These are phyloP conservation scores for button mushroom (Agaricus bisporus) DNA, from an alignment of 768 basidiomycete genomes.

Conservation along the genomic window DNA sequence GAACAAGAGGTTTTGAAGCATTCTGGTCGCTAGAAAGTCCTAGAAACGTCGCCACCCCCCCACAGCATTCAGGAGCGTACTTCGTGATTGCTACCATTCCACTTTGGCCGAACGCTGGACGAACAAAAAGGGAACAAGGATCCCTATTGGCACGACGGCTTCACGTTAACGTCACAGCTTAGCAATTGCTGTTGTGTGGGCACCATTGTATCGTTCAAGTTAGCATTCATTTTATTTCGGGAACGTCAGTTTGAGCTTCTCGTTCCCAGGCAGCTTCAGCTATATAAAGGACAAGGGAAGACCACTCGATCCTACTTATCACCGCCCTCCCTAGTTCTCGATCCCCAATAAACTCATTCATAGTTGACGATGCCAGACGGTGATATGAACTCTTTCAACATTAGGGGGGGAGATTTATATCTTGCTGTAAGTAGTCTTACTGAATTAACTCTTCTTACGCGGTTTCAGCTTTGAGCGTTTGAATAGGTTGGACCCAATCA, in stretches of 20 bases:
- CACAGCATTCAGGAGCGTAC: no score
- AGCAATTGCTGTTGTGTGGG: neutral
- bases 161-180: neutral
- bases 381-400: neutral
- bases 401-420: slow-evolving; percentile 1
- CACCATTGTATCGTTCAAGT: neutral
- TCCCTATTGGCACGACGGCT: no score
- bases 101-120: no score
- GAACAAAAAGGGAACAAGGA: no score
- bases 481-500: slow-evolving; percentile 13
- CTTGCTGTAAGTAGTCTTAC: slow-evolving; percentile 17
- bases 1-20: no score
- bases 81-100: no score
- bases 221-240: neutral
- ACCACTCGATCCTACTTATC: neutral
- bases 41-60: no score
- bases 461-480: no score
- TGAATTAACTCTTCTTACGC: no score
- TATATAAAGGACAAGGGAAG: neutral
- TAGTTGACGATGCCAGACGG: slow-evolving; percentile 16
- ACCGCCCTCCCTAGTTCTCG: neutral
- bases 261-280: neutral
- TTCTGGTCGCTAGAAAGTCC: no score
- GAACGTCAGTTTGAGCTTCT: neutral
- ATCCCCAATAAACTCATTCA: slow-evolving; percentile 9